Base-by-base conservation (phyloP, 1,139 yeast species). In the Kodamaea ohmeri region DNA sequence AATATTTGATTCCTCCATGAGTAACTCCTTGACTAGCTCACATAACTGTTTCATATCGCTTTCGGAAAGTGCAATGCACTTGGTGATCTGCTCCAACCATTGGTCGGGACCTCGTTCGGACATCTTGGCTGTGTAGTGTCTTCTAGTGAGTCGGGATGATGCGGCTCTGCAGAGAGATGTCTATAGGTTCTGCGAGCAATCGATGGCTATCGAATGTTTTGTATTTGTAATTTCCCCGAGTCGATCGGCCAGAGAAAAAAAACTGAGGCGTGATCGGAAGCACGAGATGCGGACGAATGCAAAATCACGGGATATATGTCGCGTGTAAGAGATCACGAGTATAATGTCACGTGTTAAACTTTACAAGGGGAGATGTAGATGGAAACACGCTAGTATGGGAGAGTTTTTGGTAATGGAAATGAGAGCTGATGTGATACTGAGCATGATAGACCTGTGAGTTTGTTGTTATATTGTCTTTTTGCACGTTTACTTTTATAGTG, bases 21-120 rank as follows among this genome's bases (percentile, higher is more conserved):
- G 46, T 29, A 57, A 50, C 47, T 57, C 62, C 39, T 57, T 57
- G 36, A 58, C 97, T 68, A 85, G 77, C 63, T 92, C 98, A 63
- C 98, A 92, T 35, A 92, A 71, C 55, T 87, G 95, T 58, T 92
- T 92, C 97, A 92, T 90, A 60, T 92, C 97, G 40, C 84, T 75
- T 61, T 92, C 98, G 1, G 92, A 83, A 43, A 92, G 70, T 18
- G 95, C 84, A 51, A 85, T 83, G 64, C 97, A 92, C 59, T 87
- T 85, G 59, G 83, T 83, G 55, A 90, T 86, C 54, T 87, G 92
- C 60, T 90, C 97, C 45, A 92, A 76, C 98, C 98, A 92, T 54
- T 82, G 88, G 54, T 90, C 97, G 25, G 97, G 97, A 36, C 95
- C 95, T 65, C 92, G 71, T 59, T 83, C 90, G 31, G 75, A 67